Base-by-base conservation (phyloP, 495 filamentous ascomycete species). In the Aspergillus sclerotioniger region DNA sequence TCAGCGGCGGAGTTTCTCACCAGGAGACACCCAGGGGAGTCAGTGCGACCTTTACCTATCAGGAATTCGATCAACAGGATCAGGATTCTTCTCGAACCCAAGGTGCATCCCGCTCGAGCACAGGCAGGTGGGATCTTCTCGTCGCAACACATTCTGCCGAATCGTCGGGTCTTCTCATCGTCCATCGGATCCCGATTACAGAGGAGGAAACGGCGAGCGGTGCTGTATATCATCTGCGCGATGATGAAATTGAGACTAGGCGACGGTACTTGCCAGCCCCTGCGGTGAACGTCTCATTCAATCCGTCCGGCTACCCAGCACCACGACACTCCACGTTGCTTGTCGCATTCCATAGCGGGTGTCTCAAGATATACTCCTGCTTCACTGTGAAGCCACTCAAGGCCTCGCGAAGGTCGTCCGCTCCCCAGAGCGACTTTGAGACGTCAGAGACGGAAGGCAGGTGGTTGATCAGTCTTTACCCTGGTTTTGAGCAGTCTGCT, bases 381-480 rank as follows among this genome's bases (percentile, higher is more conserved):
- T 72, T 80, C 20, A 67, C 72, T 28, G 67, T 60, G 16, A 74
- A 63, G 49, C 51, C 53, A 5, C 59, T 64, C 1, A 74, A 68
- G 37, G 29, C 62, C 8, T 62, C 63, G 2, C 68, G 72, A 8
- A 62, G 69, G 8, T 56, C 61, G 1, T 71, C 67, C 6, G 56
- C 44, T 12, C 39, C 70, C 3, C 66, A 71, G 13, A 67, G 66
- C 48, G 69, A 74, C 12, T 67, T 65, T 20, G 71, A 74, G 25
- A 62, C 65, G 8, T 66, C 65, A 5, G 70, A 74, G 16, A 67
- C 69, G 12, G 72, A 77, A 53, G 74, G 80, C 9, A 71, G 71
- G 39, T 92, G 88, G 87, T 76, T 89, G 3, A 72, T 90, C 37
- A 86, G 87, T 19, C 76, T 92, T 47, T 88, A 89, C 60, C 80